These are phyloP conservation scores for Phialophora macrospora DNA, from an alignment of 2,329 filamentous ascomycete genomes.

Conservation along the genomic window DNA sequence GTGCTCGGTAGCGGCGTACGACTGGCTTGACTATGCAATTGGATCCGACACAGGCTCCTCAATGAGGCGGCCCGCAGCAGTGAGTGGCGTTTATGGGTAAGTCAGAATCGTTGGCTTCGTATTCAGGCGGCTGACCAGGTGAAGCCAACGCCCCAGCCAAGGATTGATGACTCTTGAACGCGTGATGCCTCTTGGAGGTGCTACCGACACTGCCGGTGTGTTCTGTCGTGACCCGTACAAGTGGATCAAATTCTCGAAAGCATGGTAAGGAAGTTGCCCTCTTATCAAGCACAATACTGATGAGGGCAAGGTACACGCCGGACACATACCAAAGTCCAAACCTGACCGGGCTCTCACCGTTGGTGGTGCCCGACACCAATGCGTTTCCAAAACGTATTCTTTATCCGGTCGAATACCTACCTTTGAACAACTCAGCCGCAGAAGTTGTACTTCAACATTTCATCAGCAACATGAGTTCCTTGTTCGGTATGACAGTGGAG, in stretches of 20 bases:
- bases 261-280: constrained; percentile 5
- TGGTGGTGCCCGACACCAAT: background rate
- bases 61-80: constrained; percentile 52
- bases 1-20: constrained; percentile 46
- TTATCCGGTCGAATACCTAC: constrained; percentile 18
- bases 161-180: constrained; percentile 49
- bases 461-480: constrained; percentile 6
- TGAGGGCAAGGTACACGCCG: constrained; percentile 12
- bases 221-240: constrained; percentile 43
- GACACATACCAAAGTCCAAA: constrained; percentile 11
- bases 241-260: constrained; percentile 30
- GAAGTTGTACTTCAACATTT: constrained; percentile 11
- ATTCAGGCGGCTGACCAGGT: background rate
- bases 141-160: constrained; percentile 46
- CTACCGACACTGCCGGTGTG: constrained; percentile 54
- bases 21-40: constrained; percentile 50
- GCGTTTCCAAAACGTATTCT: constrained; percentile 15
- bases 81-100: constrained; percentile 51
- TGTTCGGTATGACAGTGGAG: constrained; percentile 16
- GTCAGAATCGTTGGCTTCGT: background rate
- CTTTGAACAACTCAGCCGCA: constrained; percentile 16
- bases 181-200: constrained; percentile 51
- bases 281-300: background rate
- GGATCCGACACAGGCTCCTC: constrained; percentile 53
- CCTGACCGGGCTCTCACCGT: constrained; percentile 11